phyloP scores from a whole-genome alignment of 116 monocot species.

The Iris pallida region DNA sequence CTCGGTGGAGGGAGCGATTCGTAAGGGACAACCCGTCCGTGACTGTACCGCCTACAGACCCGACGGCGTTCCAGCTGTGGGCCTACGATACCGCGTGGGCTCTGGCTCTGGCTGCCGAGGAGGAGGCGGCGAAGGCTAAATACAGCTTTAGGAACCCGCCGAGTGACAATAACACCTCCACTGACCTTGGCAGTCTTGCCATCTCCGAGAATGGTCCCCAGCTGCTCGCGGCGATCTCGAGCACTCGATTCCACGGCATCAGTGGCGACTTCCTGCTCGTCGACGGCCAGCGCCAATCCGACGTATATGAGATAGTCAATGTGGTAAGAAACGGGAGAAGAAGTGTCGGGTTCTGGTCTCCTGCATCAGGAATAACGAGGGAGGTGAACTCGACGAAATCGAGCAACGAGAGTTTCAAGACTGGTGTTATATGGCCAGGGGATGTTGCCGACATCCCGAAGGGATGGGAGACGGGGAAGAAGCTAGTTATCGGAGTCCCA shows the following conservation, averaged over 20 bases:
- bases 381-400: background rate
- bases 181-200: slow-evolving; percentile 8
- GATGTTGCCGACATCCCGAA: slow-evolving; percentile 27
- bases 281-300: slow-evolving; percentile 21
- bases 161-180: background rate
- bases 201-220: slow-evolving; percentile 16
- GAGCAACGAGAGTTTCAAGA: slow-evolving; percentile 3
- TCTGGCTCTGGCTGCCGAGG: slow-evolving; percentile 37
- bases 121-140: no score
- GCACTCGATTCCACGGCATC: slow-evolving; percentile 26
- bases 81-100: slow-evolving; percentile 49
- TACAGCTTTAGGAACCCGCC: background rate
- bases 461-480: slow-evolving; percentile 54
- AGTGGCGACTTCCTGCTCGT: slow-evolving; percentile 27
- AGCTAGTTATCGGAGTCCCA: slow-evolving; percentile 42
- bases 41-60: slow-evolving; percentile 5
- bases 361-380: slow-evolving; percentile 9
- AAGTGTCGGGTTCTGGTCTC: slow-evolving; percentile 38
- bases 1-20: slow-evolving; percentile 29
- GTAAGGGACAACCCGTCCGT: slow-evolving; percentile 9
- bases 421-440: slow-evolving; percentile 46
- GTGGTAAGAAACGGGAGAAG: background rate
- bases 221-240: slow-evolving; percentile 16
- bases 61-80: slow-evolving; percentile 27
- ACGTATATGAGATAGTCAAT: slow-evolving; percentile 43